Evolutionary conservation across 139 green algal genomes (phyloP), one percentile per base, ranked within the genome.

Genomic region (Pedinophyceae sp.): DNA sequence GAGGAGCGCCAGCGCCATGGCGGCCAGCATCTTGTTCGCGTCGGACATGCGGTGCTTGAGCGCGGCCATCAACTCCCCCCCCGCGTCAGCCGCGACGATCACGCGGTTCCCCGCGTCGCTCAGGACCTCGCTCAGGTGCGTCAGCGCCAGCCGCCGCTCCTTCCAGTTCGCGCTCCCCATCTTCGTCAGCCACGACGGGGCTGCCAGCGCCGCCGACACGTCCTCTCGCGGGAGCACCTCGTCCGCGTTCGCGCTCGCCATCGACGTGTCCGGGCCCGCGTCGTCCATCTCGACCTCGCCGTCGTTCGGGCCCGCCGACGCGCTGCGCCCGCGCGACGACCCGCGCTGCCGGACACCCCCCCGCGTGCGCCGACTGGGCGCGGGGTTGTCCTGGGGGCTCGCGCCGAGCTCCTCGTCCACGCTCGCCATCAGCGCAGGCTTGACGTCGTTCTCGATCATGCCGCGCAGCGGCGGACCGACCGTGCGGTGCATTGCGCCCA

Each of bases 401-500:
- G 84, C 80, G 3, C 53, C 65, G 55, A 96, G 95, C 53, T 89
- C 75, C 18, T 69, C 71, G 52, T 96, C 81, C 25, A 98, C 75
- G 22, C 72, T 67, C 6, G 79, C 71, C 75, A 96, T 84, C 43
- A 92, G 72, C 5, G 91, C 87, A 1, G 88, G 83, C 76, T 97
- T 98, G 28, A 97, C 72, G 45, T 89, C 79, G 3, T 68, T 40
- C 6, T 83, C 57, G 18, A 86, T 50, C 54, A 69, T 61, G 38
- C 59, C 51, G n/a, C 65, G 55, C n/a, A 84, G 59, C 0, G 68
- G n/a, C 5, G 48, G 3, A 10, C 48, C 48, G 5, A 53, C 22
- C 4, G 48, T 30, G 18, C 4, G 68, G 60, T 50, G 34, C 47
- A 81, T 61, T 7, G 34, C 34, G 34, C 34, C 67, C 30, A 89